phyloP scores from a whole-genome alignment of 371 early-diverging fungal genomes.

The Aphelidium insulamus region DNA sequence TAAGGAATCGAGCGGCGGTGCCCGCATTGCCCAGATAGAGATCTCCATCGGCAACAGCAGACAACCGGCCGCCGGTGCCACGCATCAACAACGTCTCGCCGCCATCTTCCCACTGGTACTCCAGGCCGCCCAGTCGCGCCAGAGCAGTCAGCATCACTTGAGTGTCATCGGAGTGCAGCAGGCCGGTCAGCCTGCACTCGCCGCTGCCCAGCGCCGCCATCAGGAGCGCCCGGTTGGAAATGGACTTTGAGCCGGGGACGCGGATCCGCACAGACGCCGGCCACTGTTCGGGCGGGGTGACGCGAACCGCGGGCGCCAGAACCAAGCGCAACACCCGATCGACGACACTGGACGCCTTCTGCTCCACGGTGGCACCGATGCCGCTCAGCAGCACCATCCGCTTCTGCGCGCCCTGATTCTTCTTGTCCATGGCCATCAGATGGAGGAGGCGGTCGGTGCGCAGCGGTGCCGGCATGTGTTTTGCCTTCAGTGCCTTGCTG shows the following conservation, averaged over 20 bases:
- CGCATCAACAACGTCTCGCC: constrained; percentile 69
- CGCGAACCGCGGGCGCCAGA: constrained; percentile 47
- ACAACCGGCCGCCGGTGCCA: constrained; percentile 52
- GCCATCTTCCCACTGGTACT: constrained; percentile 75
- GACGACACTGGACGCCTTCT: constrained; percentile 49
- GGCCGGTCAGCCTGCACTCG: constrained; percentile 51
- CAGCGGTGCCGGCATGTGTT: constrained; percentile 19
- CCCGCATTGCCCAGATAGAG: constrained; percentile 94
- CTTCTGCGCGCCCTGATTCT: constrained; percentile 78
- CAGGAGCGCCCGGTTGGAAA: constrained; percentile 84
- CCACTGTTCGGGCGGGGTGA: constrained; percentile 14
- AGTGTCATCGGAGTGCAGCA: constrained; percentile 91
- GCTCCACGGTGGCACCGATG: constrained; percentile 68
- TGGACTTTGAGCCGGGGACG: constrained; percentile 88
- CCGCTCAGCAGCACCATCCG: constrained; percentile 66
- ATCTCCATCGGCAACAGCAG: constrained; percentile 47
- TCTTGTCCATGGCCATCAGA: constrained; percentile 85
- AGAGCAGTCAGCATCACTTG: constrained; percentile 88
- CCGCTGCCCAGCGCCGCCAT: constrained; percentile 79
- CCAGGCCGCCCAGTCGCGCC: constrained; percentile 58
- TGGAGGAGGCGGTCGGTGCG: constrained; percentile 62
- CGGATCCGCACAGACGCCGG: constrained; percentile 21
- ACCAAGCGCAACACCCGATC: constrained; percentile 65
- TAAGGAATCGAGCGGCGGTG: constrained; percentile 88
- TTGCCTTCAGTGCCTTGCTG: constrained; percentile 6